Conservation (phyloP, 306 rosid species). For the Begonia loranthoides region DNA sequence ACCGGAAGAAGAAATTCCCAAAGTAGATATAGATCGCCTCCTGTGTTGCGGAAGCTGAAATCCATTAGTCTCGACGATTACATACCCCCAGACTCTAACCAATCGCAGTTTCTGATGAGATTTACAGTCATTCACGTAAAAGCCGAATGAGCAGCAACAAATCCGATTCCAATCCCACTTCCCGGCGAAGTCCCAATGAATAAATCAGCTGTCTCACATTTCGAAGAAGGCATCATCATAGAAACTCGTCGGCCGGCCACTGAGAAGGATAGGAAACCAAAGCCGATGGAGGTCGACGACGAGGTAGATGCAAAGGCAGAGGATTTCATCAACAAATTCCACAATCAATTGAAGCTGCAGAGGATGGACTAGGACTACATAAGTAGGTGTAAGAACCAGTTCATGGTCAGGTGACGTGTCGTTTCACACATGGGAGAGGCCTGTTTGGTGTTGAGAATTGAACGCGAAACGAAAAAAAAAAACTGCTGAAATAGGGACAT, state of each 20-base stretch:
- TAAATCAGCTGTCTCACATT: slow-evolving; percentile 60
- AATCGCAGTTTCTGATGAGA: slow-evolving; percentile 25
- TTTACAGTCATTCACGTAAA: slow-evolving; percentile 33
- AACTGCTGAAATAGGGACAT: too few relatives aligned
- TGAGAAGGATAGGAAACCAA: slow-evolving; percentile 29
- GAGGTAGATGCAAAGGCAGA: slow-evolving; percentile 74
- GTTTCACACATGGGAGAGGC: too few relatives aligned
- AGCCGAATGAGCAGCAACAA: not conserved
- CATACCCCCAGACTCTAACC: not conserved
- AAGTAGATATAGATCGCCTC: slow-evolving; percentile 40
- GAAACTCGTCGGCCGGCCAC: slow-evolving; percentile 51
- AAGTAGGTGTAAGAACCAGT: slow-evolving; percentile 25
- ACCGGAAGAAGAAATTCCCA: too few relatives aligned
- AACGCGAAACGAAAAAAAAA: too few relatives aligned
- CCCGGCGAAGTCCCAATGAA: slow-evolving; percentile 42
- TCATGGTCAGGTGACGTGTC: too few relatives aligned
- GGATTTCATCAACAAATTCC: slow-evolving; percentile 76
- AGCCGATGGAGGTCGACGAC: slow-evolving; percentile 19
- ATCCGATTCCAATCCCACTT: too few relatives aligned
- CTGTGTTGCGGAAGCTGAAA: slow-evolving; percentile 52
- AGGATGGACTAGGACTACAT: slow-evolving; percentile 69
- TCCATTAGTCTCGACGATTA: slow-evolving; percentile 41
- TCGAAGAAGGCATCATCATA: slow-evolving; percentile 30
- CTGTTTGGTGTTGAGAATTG: too few relatives aligned
- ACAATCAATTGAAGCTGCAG: slow-evolving; percentile 66